These are phyloP conservation scores for Skeletonema menzelii DNA, from an alignment of 108 stramenopile genomes.

Conservation along the genomic window DNA sequence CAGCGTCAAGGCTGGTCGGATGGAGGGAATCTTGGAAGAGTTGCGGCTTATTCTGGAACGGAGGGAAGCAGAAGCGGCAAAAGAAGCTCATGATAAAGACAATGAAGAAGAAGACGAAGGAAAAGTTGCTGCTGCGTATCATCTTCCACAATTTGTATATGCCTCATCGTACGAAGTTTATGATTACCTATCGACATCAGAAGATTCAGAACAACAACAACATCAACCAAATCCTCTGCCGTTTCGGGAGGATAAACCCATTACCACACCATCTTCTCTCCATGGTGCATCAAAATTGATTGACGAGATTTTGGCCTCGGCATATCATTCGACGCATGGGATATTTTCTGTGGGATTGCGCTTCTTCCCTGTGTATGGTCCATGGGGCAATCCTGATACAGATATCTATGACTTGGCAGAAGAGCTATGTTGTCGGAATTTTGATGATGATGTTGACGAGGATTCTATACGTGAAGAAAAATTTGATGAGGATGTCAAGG, in stretches of 20 bases:
- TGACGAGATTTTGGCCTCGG: conserved; percentile 74
- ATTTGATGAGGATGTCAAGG: conserved; percentile 44
- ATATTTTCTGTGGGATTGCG: conserved; percentile 79
- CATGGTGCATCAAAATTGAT: conserved; percentile 77
- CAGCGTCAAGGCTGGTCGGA: conserved; percentile 67
- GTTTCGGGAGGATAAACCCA: conserved; percentile 61
- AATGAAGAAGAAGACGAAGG: background rate
- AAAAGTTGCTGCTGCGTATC: background rate
- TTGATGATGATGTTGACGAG: background rate
- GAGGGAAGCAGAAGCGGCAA: background rate
- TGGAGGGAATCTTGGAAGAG: conserved; percentile 82
- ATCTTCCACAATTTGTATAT: conserved; percentile 59
- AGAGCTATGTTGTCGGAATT: conserved; percentile 43
- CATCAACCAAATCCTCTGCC: conserved; percentile 44
- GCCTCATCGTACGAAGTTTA: conserved; percentile 55
- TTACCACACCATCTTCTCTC: conserved; percentile 66
- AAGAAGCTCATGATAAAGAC: conserved; percentile 11
- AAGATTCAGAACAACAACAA: conserved; percentile 14
- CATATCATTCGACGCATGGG: conserved; percentile 72
- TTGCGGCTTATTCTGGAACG: conserved; percentile 28
- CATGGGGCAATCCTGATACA: conserved; percentile 76
- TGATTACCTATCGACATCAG: conserved; percentile 14
- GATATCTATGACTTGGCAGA: conserved; percentile 82
- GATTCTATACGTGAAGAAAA: background rate
- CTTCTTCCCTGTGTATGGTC: conserved; percentile 89